Base-by-base conservation (phyloP, 2,329 filamentous ascomycete genomes). In the Phialocephala subalpina region DNA sequence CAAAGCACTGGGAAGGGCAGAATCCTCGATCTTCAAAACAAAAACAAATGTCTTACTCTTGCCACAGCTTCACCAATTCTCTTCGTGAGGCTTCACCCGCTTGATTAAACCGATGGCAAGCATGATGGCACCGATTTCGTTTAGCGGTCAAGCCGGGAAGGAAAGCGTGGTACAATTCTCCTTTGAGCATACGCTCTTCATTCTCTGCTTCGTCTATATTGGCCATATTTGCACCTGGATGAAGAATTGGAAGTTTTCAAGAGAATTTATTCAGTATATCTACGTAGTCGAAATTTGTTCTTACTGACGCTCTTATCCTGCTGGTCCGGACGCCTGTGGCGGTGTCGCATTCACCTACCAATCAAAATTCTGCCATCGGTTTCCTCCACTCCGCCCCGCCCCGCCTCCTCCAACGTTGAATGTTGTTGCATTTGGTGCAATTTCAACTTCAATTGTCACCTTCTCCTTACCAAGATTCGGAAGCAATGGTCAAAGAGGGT, bases 111-210 rank as follows among this genome's bases (percentile, higher is more conserved):
- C 82, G 82, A 25, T 83, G 77, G 72, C 85, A 88, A 0, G 92
- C 91, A 36, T 80, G 77, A 49, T 83, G 83, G 77, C 90, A 92
- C 16, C 88, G 83, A n/a, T 80, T 79, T 20, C 92, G 86, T 45
- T 84, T 89, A 0, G 84, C 87, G 1, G 86, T 78, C 3, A 96
- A 80, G 38, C 91, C 86, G 0, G 92, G 90, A 0, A 87, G 86
- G 74, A 94, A 94, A 49, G 91, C 87, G 72, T 89, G 85, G 77
- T 93, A 94, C 12, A 95, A 83, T 76, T 95, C 88, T 58, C 91
- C 91, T 16, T 83, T 81, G 57, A 80, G 78, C 89, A 92, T 93
- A 29, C 82, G 82, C 47, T 79, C 77, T 42, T 80, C 77, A 74
- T 87, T 87, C 57, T 86, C 84, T 47, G 73, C 77, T 7, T 77